These are phyloP conservation scores for Verticillium zaregamsianum DNA, from an alignment of 2,329 filamentous ascomycete species.

Conservation along the genomic window DNA sequence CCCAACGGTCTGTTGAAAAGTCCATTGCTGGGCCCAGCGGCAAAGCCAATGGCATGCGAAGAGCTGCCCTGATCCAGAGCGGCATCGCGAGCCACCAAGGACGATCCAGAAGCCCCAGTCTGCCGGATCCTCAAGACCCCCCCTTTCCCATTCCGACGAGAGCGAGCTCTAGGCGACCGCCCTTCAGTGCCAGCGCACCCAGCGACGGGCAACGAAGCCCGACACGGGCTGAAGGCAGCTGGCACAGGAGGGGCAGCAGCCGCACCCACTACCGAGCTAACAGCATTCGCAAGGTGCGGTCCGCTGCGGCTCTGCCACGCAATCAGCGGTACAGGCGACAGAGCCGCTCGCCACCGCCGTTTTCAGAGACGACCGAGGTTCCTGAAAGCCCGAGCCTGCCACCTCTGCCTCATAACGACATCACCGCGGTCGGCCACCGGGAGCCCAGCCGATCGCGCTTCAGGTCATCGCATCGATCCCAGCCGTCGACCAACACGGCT, in stretches of 20 bases:
- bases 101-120: conserved; percentile 61
- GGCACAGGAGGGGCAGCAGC: conserved; percentile 47
- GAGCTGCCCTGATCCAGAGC: conserved; percentile 75
- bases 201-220: conserved; percentile 77
- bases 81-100: conserved; percentile 67
- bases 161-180: conserved; percentile 77
- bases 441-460: conserved; percentile 36
- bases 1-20: conserved; percentile 32
- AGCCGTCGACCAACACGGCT: conserved; percentile 55
- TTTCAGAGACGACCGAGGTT: conserved; percentile 63
- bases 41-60: conserved; percentile 64
- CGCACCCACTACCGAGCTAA: conserved; percentile 48
- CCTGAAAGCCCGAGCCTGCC: conserved; percentile 69
- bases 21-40: conserved; percentile 32
- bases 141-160: conserved; percentile 90
- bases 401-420: conserved; percentile 68
- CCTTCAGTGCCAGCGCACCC: conserved; percentile 58
- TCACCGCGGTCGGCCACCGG: conserved; percentile 55
- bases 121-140: conserved; percentile 58
- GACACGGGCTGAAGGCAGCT: conserved; percentile 54
- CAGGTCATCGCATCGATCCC: conserved; percentile 43
- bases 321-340: conserved; percentile 45
- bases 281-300: conserved; percentile 80
- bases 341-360: conserved; percentile 60
- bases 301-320: conserved; percentile 67